These are phyloP conservation scores for Phialophora macrospora DNA, from an alignment of 2,329 filamentous ascomycete species.

Conservation along the genomic window DNA sequence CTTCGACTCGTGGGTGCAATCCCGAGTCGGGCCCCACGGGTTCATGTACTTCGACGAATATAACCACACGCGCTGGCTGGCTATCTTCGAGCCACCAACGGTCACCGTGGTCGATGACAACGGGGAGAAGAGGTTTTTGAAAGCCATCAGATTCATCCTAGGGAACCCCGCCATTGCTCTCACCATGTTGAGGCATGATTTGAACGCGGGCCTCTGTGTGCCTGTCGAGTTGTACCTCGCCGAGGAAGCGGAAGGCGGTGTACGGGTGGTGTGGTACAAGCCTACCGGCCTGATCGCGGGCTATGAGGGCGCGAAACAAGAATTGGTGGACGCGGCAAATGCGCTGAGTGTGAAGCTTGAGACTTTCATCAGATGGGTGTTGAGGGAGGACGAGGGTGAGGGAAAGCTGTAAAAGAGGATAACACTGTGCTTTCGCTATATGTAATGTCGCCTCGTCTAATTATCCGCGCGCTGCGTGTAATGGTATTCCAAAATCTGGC, in stretches of 20 bases:
- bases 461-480: too few species aligned
- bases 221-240: constrained; percentile 29
- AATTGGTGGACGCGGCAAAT: constrained; percentile 26
- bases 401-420: neutral
- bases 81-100: constrained; percentile 17
- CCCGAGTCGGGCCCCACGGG: constrained; percentile 20
- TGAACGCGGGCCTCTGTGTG: constrained; percentile 27
- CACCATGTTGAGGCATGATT: constrained; percentile 29
- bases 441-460: too few species aligned
- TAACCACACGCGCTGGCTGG: constrained; percentile 28
- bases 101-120: constrained; percentile 1
- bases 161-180: constrained; percentile 31
- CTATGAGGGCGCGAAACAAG: constrained; percentile 22
- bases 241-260: constrained; percentile 21
- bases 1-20: constrained; percentile 13
- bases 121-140: constrained; percentile 16
- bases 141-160: constrained; percentile 22
- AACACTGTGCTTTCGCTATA: neutral
- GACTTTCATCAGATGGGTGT: constrained; percentile 20
- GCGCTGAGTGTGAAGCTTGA: constrained; percentile 25
- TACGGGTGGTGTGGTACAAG: constrained; percentile 23
- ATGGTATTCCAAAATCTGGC: too few species aligned
- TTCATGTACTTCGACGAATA: constrained; percentile 34
- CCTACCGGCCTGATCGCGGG: constrained; percentile 25
- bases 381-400: constrained; percentile 15